These are phyloP conservation scores for Fusarium nodosum DNA, from an alignment of 2,329 filamentous ascomycete genomes.

Conservation along the genomic window DNA sequence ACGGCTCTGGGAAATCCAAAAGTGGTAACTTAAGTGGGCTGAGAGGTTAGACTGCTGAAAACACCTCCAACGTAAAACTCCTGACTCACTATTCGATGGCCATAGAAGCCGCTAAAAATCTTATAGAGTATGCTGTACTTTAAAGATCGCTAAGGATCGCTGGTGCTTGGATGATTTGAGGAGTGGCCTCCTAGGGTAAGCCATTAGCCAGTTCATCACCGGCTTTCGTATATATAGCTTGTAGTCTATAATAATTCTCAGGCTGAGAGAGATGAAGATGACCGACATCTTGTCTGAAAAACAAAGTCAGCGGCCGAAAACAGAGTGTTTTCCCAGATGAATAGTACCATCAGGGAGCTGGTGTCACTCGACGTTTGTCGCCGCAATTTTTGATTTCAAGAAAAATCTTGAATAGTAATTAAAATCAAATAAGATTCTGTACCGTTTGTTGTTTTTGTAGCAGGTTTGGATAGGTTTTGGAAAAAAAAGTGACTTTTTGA, in stretches of 20 bases:
- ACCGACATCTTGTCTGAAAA: not conserved
- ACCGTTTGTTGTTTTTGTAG: not conserved
- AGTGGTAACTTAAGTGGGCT: not conserved
- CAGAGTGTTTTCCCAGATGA: not conserved
- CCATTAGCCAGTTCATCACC: not conserved
- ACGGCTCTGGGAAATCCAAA: not conserved
- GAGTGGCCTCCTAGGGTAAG: not conserved
- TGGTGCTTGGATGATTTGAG: not conserved
- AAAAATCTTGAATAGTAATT: accelerated
- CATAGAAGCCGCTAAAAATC: not conserved
- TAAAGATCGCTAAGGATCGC: not conserved
- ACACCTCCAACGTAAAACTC: not conserved
- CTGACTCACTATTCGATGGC: not conserved
- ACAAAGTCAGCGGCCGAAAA: not conserved
- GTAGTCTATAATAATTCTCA: not conserved
- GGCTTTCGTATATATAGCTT: not conserved
- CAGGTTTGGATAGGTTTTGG: no score
- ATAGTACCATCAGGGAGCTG: not conserved
- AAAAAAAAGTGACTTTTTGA: not conserved
- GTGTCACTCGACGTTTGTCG: not conserved
- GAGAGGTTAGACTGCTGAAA: not conserved
- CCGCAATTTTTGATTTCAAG: not conserved
- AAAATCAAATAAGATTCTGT: not conserved
- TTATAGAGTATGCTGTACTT: not conserved
- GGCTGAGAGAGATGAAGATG: not conserved